Base-by-base conservation (phyloP, 495 filamentous ascomycete species). In the Hypoxylon fuscum region DNA sequence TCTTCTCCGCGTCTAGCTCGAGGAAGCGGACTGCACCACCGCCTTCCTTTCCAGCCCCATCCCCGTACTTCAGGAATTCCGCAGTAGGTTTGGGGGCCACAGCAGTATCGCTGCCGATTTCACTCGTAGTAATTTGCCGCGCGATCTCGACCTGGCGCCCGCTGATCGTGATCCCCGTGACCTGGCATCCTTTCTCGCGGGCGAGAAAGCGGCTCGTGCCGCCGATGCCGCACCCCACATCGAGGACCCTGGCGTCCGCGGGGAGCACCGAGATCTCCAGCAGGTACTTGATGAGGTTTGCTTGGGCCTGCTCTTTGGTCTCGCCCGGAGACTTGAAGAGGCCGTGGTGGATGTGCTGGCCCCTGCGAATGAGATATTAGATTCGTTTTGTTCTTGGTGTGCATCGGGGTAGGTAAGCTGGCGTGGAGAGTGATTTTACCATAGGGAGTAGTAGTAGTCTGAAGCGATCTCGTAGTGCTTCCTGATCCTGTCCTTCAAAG, bases 311-410 rank as follows among this genome's bases (percentile, higher is more conserved):
- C 62, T 85, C 82, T 64, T 85, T 84, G 44, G 72, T 75, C 34
- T 74, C 71, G 17, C 69, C 74, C 32, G 81, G 72, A 9, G 66
- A 62, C 23, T 50, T 65, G 76, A 79, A 81, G 64, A 79, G 77
- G 23, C 83, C 83, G 60, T 86, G 83, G 58, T 86, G 83, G 63
- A 86, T 85, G 64, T 86, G 83, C 55, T 86, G 83, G 31, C 83
- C 83, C 83, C 82, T 86, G 48, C 4, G 12, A 10, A 8, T 8
- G 25, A 32, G 14, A n/a, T n/a, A n/a, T 53, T 17, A 25, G n/a
- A n/a, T n/a, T n/a, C n/a, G n/a, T n/a, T n/a, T n/a, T n/a, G n/a
- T n/a, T n/a, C n/a, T n/a, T n/a, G n/a, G n/a, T n/a, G n/a, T n/a
- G 17, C 3, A 15, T 45, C 38, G 3, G 14, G 3, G 10, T 40